phyloP scores from a whole-genome alignment of 1,284 basidiomycete species.

The Neolentinus lepideus region DNA sequence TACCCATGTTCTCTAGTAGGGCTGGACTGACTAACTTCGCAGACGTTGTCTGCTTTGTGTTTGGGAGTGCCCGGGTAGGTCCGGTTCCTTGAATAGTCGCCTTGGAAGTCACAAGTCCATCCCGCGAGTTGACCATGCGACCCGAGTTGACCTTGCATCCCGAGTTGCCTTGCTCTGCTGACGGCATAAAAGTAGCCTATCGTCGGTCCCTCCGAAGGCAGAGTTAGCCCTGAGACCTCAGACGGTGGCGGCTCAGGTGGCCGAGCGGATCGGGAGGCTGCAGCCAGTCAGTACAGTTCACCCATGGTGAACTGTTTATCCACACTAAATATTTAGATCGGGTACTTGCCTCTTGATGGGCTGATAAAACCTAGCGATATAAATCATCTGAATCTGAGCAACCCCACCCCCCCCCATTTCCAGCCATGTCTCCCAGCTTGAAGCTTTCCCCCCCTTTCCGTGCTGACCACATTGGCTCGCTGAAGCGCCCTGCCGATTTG shows the following conservation, averaged over 20 bases:
- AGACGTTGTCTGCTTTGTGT: neutral
- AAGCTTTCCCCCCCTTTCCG: slow-evolving; percentile 30
- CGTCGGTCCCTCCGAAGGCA: neutral
- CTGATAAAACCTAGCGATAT: neutral
- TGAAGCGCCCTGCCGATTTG: slow-evolving; percentile 36
- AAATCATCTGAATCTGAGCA: neutral
- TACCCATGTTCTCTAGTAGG: neutral
- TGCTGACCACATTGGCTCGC: slow-evolving; percentile 36
- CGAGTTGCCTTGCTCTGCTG: no score
- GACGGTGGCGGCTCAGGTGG: neutral
- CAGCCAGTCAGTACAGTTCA: neutral
- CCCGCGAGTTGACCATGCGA: neutral
- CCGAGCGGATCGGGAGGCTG: neutral
- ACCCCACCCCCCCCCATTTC: neutral
- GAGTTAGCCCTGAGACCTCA: neutral
- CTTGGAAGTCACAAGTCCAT: neutral
- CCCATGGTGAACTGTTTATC: neutral
- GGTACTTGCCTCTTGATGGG: neutral
- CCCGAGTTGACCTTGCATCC: no score
- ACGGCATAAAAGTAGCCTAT: neutral
- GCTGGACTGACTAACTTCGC: neutral
- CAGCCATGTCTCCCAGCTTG: slow-evolving; percentile 3
- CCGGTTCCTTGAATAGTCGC: neutral
- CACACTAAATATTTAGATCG: neutral
- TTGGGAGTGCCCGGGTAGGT: neutral